Evolutionary conservation across 371 early-diverging fungal genomes (phyloP), one percentile per base, ranked within the genome.

Genomic region (Saksenaea oblongispora): DNA sequence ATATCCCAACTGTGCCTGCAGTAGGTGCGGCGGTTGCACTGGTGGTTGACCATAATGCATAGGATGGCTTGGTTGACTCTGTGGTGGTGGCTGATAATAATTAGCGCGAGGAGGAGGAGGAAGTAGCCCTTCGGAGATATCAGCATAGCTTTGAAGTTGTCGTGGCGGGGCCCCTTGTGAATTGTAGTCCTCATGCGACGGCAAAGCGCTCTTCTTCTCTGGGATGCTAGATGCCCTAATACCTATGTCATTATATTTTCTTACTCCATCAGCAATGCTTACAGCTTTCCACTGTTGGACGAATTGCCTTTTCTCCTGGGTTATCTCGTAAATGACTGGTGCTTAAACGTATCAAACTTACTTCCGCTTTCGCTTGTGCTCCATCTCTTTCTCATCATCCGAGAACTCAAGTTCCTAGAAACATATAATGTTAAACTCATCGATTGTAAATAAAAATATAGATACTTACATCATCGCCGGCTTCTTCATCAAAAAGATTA

Each of bases 401-500:
- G 93, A 93, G 63, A 93, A 95, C 62, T 93, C 95, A 61, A 86
- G 56, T 62, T 95, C 93, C 83, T 89, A 67, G 35, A 28, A 22
- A n/a, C 28, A 22, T 41, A 39, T 8, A 42, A 18, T 55, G 15
- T 15, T 17, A 60, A 64, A 13, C 0, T 5, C 17, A 34, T 27
- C 24, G 5, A 34, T n/a, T 31, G 26, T 55, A 17, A 7, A 22
- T 47, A 22, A 22, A 10, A 47, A 39, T 34, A 27, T 4, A 10
- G 18, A 41, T 13, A 41, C 58, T 63, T 69, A 80, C 88, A 26
- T 86, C 83, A 5, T 88, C 93, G 26, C 65, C 87, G 0, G 92
- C 83, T 70, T 98, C 98, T 79, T 98, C 98, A 69, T 98, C 98
- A 70, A 84, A 91, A 27, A 82, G 65, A 70, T 98, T 98, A 59